A percentile compares a stretch with the other conserved stretches of the same genome.
Conservation (phyloP, 345 rosid species). For the Euphorbia lathyris region DNA sequence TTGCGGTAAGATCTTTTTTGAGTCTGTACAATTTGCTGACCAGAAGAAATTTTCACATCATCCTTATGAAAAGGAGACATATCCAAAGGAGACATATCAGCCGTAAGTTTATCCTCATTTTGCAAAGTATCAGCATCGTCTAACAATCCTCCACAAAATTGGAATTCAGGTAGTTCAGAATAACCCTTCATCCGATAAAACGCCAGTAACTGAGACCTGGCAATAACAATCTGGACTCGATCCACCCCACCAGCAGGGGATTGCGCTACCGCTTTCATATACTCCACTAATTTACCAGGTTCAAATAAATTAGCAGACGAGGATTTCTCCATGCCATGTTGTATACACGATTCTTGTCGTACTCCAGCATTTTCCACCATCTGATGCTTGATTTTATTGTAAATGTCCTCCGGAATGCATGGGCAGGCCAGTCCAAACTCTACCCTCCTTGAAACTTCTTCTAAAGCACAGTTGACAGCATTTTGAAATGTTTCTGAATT, state of each 20-base stretch:
- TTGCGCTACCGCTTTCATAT: slow-evolving; percentile 52
- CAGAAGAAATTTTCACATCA: slow-evolving; percentile 23
- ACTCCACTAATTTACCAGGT: slow-evolving; percentile 45
- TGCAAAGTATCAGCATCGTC: slow-evolving; percentile 29
- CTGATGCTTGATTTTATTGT: slow-evolving; percentile 42
- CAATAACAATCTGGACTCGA: slow-evolving; percentile 48
- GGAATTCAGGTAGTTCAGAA: slow-evolving; percentile 46
- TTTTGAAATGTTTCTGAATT: slow-evolving; percentile 50
- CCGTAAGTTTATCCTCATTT: slow-evolving; percentile 23
- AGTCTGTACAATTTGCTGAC: slow-evolving; percentile 20
- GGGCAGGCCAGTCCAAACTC: slow-evolving; percentile 58
- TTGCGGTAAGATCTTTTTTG: slow-evolving; percentile 39
- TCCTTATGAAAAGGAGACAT: slow-evolving; percentile 17
- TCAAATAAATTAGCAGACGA: slow-evolving; percentile 33
- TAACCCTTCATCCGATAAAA: slow-evolving; percentile 54
- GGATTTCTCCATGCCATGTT: slow-evolving; percentile 34
- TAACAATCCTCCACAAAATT: slow-evolving; percentile 30
- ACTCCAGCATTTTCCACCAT: slow-evolving; percentile 57
- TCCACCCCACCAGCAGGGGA: slow-evolving; percentile 46
- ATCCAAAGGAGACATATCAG: slow-evolving; percentile 12
- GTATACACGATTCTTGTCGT: slow-evolving; percentile 34
- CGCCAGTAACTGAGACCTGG: slow-evolving; percentile 53
- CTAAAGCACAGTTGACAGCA: slow-evolving; percentile 62
- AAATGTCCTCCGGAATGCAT: slow-evolving; percentile 40
- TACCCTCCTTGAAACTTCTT: slow-evolving; percentile 56